phyloP scores from a whole-genome alignment of 148 eudicot species.

The Salicornia ramosissima region DNA sequence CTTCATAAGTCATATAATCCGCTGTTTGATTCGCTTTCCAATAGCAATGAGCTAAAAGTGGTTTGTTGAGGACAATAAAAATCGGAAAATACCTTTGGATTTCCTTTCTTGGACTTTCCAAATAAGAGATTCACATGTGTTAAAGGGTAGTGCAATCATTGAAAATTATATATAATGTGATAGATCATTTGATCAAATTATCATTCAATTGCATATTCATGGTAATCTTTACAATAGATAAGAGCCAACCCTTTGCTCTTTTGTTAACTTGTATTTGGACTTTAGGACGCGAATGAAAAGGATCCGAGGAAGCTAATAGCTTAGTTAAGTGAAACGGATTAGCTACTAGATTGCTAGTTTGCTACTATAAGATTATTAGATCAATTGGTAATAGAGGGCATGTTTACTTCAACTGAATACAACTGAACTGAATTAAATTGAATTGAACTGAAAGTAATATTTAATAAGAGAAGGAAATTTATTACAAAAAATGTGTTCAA shows the following conservation, averaged over 20 bases:
- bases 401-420: no score
- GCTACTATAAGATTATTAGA: background rate
- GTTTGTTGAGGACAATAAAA: background rate
- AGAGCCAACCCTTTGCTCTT: background rate
- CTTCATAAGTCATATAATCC: no score
- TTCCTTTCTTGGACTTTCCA: slow-evolving; percentile 15
- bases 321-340: background rate
- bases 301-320: slow-evolving; percentile 2
- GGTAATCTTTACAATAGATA: background rate
- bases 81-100: slow-evolving; percentile 4
- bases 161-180: background rate
- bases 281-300: background rate
- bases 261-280: slow-evolving; percentile 12
- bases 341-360: background rate
- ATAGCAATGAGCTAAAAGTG: no score
- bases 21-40: no score
- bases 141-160: background rate
- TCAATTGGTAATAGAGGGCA: no score
- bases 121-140: background rate
- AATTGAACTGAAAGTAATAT: no score
- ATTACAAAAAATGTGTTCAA: no score
- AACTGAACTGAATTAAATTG: no score
- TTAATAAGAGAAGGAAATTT: no score
- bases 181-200: background rate
- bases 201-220: background rate